Conservation (phyloP, 2,329 filamentous ascomycete species). For the Tolypocladium capitatum region DNA sequence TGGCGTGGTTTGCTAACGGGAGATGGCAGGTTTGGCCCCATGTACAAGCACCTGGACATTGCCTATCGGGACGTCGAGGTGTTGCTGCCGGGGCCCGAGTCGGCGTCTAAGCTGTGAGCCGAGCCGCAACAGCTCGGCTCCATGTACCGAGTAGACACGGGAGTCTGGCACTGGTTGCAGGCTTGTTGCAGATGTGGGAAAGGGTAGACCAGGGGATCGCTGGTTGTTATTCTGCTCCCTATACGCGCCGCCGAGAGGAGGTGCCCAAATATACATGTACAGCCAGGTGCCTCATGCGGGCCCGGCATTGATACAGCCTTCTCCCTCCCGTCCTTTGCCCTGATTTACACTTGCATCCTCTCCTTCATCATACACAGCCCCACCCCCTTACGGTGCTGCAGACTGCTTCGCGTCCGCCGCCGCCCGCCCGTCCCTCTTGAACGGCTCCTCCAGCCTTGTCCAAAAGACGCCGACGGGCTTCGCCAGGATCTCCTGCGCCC, state of each 20-base stretch:
- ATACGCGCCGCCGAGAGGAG: no score
- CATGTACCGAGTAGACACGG: no score
- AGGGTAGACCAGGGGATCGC: slow-evolving; percentile 18
- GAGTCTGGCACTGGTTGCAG: no score
- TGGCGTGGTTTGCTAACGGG: not conserved
- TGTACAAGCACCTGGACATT: slow-evolving; percentile 53
- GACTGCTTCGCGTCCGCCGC: slow-evolving; percentile 1
- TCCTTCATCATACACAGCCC: not conserved
- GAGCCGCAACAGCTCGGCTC: not conserved
- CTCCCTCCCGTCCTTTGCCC: not conserved
- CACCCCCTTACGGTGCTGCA: not conserved
- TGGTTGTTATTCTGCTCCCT: no score
- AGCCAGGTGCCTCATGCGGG: not conserved
- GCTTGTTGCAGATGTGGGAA: slow-evolving; percentile 70
- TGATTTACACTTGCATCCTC: not conserved
- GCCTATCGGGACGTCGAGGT: slow-evolving; percentile 40
- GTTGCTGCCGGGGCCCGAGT: slow-evolving; percentile 11
- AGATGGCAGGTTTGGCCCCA: slow-evolving; percentile 44
- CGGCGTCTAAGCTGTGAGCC: slow-evolving; percentile 18
- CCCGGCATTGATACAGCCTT: not conserved
- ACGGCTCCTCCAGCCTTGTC: slow-evolving; percentile 26
- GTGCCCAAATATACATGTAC: not conserved
- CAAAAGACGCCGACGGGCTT: slow-evolving; percentile 29
- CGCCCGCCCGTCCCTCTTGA: slow-evolving; percentile 19
- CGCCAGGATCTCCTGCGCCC: slow-evolving; percentile 19